These are phyloP conservation scores for Wickerhamomyces bovis DNA, from an alignment of 805 yeast genomes.

Conservation along the genomic window DNA sequence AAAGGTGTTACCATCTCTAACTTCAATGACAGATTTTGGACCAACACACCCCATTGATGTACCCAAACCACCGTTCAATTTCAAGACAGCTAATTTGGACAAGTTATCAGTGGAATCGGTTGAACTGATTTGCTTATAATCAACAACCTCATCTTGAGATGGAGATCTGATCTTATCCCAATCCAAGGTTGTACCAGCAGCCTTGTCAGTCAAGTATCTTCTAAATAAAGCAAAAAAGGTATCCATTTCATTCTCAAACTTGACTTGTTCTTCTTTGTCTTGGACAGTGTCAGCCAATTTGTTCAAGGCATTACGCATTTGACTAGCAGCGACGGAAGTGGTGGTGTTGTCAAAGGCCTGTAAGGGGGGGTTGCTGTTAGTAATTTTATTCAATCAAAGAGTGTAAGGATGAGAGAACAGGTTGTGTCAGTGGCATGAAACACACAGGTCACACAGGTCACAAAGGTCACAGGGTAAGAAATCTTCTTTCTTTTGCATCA, in stretches of 20 bases:
- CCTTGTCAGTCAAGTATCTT: constrained; percentile 85
- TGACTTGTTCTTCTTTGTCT: constrained; percentile 39
- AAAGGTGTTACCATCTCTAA: constrained; percentile 96
- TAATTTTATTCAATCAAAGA: too few relatives aligned
- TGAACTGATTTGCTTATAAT: constrained; percentile 48
- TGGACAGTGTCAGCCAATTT: constrained; percentile 77
- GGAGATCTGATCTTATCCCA: constrained; percentile 98
- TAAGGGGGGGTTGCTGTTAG: constrained; percentile 15
- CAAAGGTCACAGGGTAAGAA: too few relatives aligned
- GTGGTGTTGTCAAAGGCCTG: constrained; percentile 92
- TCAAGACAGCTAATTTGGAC: constrained; percentile 86
- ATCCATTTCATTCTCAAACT: constrained; percentile 90
- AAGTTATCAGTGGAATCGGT: constrained; percentile 39
- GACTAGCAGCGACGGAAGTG: constrained; percentile 92
- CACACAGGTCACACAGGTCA: too few relatives aligned
- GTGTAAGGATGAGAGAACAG: too few relatives aligned
- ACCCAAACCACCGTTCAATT: constrained; percentile 97
- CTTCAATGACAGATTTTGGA: constrained; percentile 96
- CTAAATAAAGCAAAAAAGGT: constrained; percentile 89
- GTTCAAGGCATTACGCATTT: constrained; percentile 95
- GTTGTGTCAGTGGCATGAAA: too few relatives aligned
- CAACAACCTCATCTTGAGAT: constrained; percentile 79
- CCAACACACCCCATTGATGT: constrained; percentile 99
- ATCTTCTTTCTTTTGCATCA: too few relatives aligned
- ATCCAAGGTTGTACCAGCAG: constrained; percentile 74